Base-by-base conservation (phyloP, 306 rosid genomes). In the Quillaja saponaria region DNA sequence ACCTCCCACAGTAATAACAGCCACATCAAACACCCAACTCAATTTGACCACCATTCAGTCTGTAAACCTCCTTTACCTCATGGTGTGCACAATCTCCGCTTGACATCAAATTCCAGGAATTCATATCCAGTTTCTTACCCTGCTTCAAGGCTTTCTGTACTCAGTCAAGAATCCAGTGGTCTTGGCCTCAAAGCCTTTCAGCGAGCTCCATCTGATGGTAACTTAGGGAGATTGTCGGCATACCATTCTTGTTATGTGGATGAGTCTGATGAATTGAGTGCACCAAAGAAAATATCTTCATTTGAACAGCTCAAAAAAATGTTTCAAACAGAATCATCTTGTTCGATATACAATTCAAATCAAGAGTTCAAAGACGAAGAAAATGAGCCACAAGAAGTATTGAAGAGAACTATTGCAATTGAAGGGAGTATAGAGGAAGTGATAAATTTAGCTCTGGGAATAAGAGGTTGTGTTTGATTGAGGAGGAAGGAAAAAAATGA, bases 321-420 rank as follows among this genome's bases (percentile, higher is more conserved):
- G 61, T 58, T 90, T 72, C 75, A 15, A 16, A 50, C 86, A 19
- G 78, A 84, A 17, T 91, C 90, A n/a, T 90, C 97, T 49, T 82
- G 87, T 71, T 79, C 71, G 34, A 77, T 83, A 56, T 79, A 71
- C 74, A 45, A 61, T 59, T 17, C 78, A 2, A 45, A 35, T 11
- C 78, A 70, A 25, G 82, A 48, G 60, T 34, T 47, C 60, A 67
- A 16, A 7, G 64, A 75, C 51, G 71, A 63, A 35, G 69, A 73
- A 20, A 55, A 19, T 18, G 55, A 71, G 50, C 66, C 61, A 6
- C 74, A 73, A 73, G 77, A 69, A 7, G 77, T 10, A 31, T 64
- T 83, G 69, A 73, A 65, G 73, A 76, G 76, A 73, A 67, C 68
- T 21, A 38, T 49, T 49, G 34, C 74, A 11, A 40, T 62, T 34